Base-by-base conservation (phyloP, 495 filamentous ascomycete genomes). In the Annulohypoxylon bovei region DNA sequence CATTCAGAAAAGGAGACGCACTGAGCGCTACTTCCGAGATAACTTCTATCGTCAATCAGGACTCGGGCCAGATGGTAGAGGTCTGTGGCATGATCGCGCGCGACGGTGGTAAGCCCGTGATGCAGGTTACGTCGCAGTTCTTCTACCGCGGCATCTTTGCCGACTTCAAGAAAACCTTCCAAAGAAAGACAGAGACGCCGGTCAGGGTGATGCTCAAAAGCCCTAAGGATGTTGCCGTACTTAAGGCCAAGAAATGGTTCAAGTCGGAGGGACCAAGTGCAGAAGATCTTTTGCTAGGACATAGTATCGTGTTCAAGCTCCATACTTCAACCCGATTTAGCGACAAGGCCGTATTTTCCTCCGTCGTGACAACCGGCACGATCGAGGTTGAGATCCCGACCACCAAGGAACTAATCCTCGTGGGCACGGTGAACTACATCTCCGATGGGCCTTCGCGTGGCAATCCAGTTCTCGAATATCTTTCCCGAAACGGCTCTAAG, bases 41-140 rank as follows among this genome's bases (percentile, higher is more conserved):
- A 79, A 95, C 94, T 67, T 89, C 93, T 8, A 92, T 96, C 58
- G 88, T 96, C 83, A 95, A 95, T 75, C 91, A 95, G 73, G 91
- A 93, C 54, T 92, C 93, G 49, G 93, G 93, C 37, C 95, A 96
- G 82, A 93, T 95, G 91, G 93, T 96, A 6, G 93, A 95, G 77
- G 91, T 96, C 8, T 93, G 91, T 71, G 93, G 93, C 55, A 95
- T 92, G 2, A 93, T 96, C 73, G 88, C 87, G 56, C 86, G 93
- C 4, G 86, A 92, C 35, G 22, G 56, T 28, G 90, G 91, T 37
- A 77, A 88, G 64, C 84, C 91, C 14, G 90, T 96, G 61, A 96
- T 96, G 93, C 90, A 94, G 73, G 93, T 96, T 25, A 93, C 90
- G 9, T 94, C 91, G 57, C 92, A 95, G 75, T 96, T 96, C 82